These are phyloP conservation scores for Xylaria castorea DNA, from an alignment of 495 filamentous ascomycete genomes.

Conservation along the genomic window DNA sequence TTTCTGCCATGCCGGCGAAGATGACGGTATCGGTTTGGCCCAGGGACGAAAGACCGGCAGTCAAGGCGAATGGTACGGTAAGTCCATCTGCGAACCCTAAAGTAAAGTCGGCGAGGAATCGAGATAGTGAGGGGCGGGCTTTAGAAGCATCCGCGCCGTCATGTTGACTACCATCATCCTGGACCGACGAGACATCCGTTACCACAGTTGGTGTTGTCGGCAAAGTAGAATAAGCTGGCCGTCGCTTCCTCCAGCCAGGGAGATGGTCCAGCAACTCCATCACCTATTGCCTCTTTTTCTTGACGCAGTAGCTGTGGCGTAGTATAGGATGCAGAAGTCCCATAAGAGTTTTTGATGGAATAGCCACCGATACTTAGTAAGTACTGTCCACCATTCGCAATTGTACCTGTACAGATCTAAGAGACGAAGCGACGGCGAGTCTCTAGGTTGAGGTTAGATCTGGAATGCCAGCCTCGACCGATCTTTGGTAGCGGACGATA, in stretches of 20 bases:
- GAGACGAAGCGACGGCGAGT: background rate
- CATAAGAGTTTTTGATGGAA: background rate
- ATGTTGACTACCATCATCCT: conserved; percentile 9
- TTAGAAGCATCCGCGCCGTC: background rate
- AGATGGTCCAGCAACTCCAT: conserved; percentile 4
- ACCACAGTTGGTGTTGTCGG: conserved; percentile 15
- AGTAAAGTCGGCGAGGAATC: conserved; percentile 52
- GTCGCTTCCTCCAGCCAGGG: conserved; percentile 19
- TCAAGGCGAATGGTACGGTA: conserved; percentile 70
- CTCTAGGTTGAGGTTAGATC: background rate
- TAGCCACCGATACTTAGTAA: background rate
- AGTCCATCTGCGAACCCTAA: conserved; percentile 68
- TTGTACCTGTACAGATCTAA: background rate
- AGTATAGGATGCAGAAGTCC: background rate
- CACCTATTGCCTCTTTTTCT: background rate
- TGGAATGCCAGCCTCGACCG: background rate
- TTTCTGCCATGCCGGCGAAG: conserved; percentile 71
- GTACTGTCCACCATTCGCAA: background rate
- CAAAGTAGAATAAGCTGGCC: conserved; percentile 31
- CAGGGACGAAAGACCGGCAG: conserved; percentile 67
- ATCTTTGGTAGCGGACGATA: background rate
- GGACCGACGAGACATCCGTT: conserved; percentile 1
- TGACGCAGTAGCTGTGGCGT: background rate
- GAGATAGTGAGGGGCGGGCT: conserved; percentile 27
- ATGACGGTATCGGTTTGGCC: conserved; percentile 70